Evolutionary conservation across 345 rosid species (phyloP).

Genomic region (Rhizophora mangle): DNA sequence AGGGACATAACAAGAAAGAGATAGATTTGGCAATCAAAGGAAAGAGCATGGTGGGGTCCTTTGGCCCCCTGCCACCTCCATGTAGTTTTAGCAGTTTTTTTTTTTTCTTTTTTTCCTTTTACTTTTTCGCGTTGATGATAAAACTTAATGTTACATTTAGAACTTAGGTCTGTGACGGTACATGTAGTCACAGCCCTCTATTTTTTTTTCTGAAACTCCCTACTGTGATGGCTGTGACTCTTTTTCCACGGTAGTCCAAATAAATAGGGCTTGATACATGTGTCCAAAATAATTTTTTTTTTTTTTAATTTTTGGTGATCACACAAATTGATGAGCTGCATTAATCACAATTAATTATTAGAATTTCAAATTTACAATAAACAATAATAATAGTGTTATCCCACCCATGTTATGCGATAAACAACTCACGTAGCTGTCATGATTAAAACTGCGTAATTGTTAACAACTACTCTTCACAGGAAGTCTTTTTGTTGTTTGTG

Average conservation of each 20-base stretch:
- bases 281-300: too few relatives aligned
- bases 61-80: constrained; percentile 1
- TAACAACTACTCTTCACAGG: too few relatives aligned
- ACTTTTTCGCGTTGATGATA: neutral
- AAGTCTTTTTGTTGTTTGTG: too few relatives aligned
- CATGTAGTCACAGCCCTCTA: neutral
- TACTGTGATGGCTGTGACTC: constrained; percentile 3
- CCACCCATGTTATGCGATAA: too few relatives aligned
- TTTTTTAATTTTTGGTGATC: too few relatives aligned
- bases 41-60: neutral
- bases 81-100: neutral
- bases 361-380: too few relatives aligned
- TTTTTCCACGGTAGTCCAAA: neutral
- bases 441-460: too few relatives aligned
- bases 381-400: too few relatives aligned
- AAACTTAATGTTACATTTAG: neutral
- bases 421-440: too few relatives aligned
- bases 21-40: constrained; percentile 11
- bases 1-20: constrained; percentile 18
- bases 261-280: too few relatives aligned
- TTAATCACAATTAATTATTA: too few relatives aligned
- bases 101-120: neutral
- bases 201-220: neutral
- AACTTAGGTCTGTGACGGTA: neutral
- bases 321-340: too few relatives aligned